phyloP scores from a whole-genome alignment of 2,329 filamentous ascomycete genomes.

The Sporothrix inflata region DNA sequence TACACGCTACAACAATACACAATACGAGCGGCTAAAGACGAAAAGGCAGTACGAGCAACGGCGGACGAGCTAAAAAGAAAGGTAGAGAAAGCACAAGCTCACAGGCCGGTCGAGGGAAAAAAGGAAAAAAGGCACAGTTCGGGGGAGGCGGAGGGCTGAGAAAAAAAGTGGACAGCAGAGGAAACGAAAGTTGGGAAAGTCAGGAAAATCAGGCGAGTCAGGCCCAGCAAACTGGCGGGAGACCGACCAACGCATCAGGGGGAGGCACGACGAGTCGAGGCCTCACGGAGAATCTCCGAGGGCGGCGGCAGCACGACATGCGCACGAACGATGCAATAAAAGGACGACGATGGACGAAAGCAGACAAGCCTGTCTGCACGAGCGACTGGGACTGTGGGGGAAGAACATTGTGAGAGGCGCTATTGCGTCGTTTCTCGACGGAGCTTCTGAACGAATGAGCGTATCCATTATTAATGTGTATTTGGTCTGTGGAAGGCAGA shows the following conservation, averaged over 20 bases:
- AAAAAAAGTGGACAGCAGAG: not conserved
- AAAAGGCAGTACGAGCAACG: not conserved
- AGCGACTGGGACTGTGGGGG: not conserved
- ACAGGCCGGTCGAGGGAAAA: not conserved
- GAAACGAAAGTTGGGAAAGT: too few species aligned
- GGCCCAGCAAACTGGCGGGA: not conserved
- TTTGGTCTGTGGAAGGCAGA: too few species aligned
- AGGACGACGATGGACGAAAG: not conserved
- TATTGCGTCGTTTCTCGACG: not conserved
- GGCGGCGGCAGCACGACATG: not conserved
- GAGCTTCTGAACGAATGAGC: not conserved
- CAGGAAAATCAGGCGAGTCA: not conserved
- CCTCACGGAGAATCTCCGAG: not conserved
- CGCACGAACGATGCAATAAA: not conserved
- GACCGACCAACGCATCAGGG: slow-evolving; percentile 11
- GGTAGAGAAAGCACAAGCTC: not conserved
- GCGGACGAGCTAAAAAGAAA: not conserved
- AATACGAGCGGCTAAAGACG: slow-evolving; percentile 10
- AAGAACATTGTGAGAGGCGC: not conserved
- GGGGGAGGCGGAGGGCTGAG: not conserved
- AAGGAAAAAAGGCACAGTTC: not conserved
- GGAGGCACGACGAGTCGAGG: not conserved
- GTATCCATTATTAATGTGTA: not conserved
- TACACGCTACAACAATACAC: not conserved
- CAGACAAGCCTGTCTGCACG: not conserved